Conservation (phyloP, 768 basidiomycete genomes). For the Sarcodon sp. region DNA sequence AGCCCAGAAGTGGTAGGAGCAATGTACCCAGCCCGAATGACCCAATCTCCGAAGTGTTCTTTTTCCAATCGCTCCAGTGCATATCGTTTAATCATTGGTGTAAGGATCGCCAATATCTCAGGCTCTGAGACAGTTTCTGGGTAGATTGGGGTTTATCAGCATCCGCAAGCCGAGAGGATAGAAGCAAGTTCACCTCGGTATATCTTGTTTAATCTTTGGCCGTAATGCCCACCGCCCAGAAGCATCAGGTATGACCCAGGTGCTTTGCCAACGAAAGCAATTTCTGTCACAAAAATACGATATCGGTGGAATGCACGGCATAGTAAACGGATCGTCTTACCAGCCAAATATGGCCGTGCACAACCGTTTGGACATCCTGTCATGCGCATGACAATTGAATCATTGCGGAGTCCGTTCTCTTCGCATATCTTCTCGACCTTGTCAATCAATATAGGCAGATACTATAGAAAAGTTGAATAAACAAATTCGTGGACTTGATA, state of each 20-base stretch:
- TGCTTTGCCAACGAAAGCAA: conserved; percentile 95
- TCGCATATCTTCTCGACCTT: conserved; percentile 95
- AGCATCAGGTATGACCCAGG: conserved; percentile 89
- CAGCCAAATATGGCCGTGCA: conserved; percentile 86
- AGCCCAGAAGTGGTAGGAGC: conserved; percentile 73
- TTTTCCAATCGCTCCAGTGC: conserved; percentile 78
- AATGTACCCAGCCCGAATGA: conserved; percentile 86
- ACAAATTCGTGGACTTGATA: conserved; percentile 1
- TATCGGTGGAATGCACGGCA: background rate
- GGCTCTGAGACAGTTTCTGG: conserved; percentile 80
- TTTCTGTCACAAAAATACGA: conserved; percentile 36
- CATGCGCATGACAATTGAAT: conserved; percentile 98
- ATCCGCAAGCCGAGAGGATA: background rate
- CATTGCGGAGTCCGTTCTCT: conserved; percentile 84
- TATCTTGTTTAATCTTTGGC: conserved; percentile 92
- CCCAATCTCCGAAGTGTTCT: conserved; percentile 93
- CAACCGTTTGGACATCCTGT: conserved; percentile 95
- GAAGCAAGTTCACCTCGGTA: conserved; percentile 43
- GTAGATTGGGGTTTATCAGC: background rate
- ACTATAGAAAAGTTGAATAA: conserved; percentile 28
- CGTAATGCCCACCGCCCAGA: conserved; percentile 90
- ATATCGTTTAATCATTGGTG: conserved; percentile 91
- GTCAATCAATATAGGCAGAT: conserved; percentile 83
- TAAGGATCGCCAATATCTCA: conserved; percentile 81
- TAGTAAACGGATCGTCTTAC: conserved; percentile 22